Percentiles rank a stretch among this genome's conserved stretches.
Conservation (phyloP, 129 eudicot species). For the Lactuca sativa region DNA sequence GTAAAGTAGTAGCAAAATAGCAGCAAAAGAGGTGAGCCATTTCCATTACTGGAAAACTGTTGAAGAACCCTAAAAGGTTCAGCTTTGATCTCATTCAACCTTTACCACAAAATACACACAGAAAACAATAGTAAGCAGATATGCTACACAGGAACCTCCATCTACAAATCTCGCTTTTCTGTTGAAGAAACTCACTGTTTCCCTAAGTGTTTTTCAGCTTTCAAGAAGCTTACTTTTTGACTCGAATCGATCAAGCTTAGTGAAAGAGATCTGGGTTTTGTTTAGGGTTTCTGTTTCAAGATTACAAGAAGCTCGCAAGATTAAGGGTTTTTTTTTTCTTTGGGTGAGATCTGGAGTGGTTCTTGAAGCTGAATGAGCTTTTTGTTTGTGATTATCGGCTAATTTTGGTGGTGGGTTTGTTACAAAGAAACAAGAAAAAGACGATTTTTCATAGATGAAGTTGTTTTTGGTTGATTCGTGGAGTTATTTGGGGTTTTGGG, state of each 20-base stretch:
- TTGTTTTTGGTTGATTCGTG: constrained; percentile 9
- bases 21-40: constrained; percentile 27
- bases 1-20: constrained; percentile 34
- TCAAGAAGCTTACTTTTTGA: constrained; percentile 28
- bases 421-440: not conserved
- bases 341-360: constrained; percentile 28
- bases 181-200: constrained; percentile 26
- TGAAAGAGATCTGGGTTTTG: constrained; percentile 35
- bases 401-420: constrained; percentile 20
- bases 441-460: constrained; percentile 28
- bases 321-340: constrained; percentile 3
- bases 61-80: constrained; percentile 34
- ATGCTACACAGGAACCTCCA: constrained; percentile 15
- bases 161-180: constrained; percentile 25
- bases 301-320: constrained; percentile 19
- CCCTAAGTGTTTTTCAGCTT: constrained; percentile 3
- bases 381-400: not conserved
- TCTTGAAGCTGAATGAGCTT: constrained; percentile 7
- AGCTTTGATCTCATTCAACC: constrained; percentile 34
- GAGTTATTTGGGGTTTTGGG: constrained; percentile 42
- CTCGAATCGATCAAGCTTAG: constrained; percentile 26
- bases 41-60: constrained; percentile 39
- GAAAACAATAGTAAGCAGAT: constrained; percentile 10
- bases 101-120: constrained; percentile 28
- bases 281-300: constrained; percentile 18